Evolutionary conservation across 1,284 basidiomycete species (phyloP), one percentile per base, ranked within the genome.

Genomic region (Farysia itapuensis): DNA sequence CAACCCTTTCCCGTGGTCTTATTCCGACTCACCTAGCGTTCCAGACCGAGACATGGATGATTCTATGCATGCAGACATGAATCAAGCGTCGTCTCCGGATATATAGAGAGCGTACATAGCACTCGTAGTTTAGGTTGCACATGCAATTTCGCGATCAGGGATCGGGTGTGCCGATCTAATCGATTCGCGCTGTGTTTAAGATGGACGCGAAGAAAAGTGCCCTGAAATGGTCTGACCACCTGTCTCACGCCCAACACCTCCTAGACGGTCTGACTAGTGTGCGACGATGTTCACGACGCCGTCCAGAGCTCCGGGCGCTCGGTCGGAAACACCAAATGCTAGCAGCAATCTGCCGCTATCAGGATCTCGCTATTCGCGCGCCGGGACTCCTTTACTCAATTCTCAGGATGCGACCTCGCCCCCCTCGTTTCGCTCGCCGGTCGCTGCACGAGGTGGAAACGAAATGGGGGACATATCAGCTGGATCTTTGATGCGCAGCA

Each of bases 1-100:
- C 1, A 63, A 63, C 31, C 59, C 59, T 9, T 63, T 63, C 43
- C 59, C 59, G 2, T 63, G 59, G 59, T 57, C 39, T 28, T 42
- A 35, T 18, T 47, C 48, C 22, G 49, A 56, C 22, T 36, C 52
- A 1, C 49, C 47, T 1, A 46, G 43, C 21, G 42, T 31, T 0
- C 43, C 35, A 12, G 58, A 61, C 18, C 22, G 33, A 14, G 57
- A 60, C n/a, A 42, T 60, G 50, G 50, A 50, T 49, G 31, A 39
- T 9, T 60, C 57, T 4, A 35, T 60, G 3, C 50, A 60, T 28
- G 57, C 53, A 34, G 46, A 45, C 4, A 53, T 60, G 26, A n/a
- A 28, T n/a, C 11, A 28, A n/a, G 26, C n/a, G n/a, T n/a, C n/a
- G n/a, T n/a, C n/a, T n/a, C n/a, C n/a, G n/a, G n/a, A n/a, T n/a